Percentiles rank a stretch among this genome's conserved stretches.
phyloP scores from a whole-genome alignment of 371 early-diverging fungal species.

The Apophysomyces trapeziformis region DNA sequence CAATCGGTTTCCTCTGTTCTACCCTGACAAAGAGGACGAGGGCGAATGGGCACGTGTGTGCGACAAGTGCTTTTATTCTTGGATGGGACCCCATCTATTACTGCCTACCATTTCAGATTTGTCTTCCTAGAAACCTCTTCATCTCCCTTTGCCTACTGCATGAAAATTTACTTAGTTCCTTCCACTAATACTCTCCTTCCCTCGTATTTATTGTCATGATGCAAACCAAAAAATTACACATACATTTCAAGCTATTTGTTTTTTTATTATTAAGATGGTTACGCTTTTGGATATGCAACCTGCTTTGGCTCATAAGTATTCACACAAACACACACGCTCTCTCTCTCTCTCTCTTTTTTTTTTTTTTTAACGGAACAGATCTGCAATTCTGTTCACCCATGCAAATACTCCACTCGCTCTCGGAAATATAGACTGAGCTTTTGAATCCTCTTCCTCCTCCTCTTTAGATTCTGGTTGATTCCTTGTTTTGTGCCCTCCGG shows the following conservation, averaged over 20 bases:
- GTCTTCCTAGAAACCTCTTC: neutral
- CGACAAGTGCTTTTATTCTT: conserved; percentile 29
- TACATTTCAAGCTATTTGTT: too few relatives aligned
- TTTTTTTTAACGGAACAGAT: neutral
- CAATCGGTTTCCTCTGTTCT: conserved; percentile 31
- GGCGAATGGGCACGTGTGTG: conserved; percentile 38
- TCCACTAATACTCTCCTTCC: too few relatives aligned
- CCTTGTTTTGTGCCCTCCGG: neutral
- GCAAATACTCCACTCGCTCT: neutral
- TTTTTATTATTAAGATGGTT: too few relatives aligned
- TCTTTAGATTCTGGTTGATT: neutral
- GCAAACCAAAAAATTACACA: too few relatives aligned
- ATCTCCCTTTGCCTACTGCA: too few relatives aligned
- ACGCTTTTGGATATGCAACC: neutral
- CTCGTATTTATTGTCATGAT: too few relatives aligned
- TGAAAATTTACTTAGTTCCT: too few relatives aligned
- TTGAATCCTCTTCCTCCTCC: neutral
- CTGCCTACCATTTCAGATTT: neutral
- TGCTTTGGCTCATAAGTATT: neutral
- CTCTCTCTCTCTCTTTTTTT: neutral
- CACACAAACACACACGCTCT: too few relatives aligned
- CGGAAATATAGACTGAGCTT: neutral
- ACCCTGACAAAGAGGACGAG: conserved; percentile 7
- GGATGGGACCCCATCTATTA: conserved; percentile 5
- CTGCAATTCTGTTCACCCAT: conserved; percentile 5